Percentiles rank a stretch among this genome's conserved stretches.
Evolutionary conservation across 257 asterid genomes (phyloP).

Genomic region (Nicotiana obtusifolia): DNA sequence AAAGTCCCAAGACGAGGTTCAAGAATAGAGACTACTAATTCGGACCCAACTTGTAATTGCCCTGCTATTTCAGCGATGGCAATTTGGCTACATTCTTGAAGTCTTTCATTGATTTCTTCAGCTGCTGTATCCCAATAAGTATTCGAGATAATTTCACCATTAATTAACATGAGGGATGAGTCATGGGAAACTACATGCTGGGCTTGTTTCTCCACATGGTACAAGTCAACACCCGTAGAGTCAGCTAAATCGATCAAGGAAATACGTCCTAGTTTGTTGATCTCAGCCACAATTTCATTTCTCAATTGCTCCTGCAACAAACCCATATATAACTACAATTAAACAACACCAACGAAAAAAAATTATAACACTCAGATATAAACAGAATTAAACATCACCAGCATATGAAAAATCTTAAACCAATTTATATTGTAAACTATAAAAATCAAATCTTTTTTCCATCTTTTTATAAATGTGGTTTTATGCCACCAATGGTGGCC

Average conservation of each 20-base stretch:
- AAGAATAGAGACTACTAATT: conserved; percentile 60
- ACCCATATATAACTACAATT: conserved; percentile 18
- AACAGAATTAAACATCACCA: not conserved
- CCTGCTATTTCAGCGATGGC: conserved; percentile 91
- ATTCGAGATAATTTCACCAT: conserved; percentile 82
- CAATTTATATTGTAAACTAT: not conserved
- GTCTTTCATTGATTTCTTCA: conserved; percentile 92
- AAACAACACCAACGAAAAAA: not conserved
- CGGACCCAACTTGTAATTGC: conserved; percentile 90
- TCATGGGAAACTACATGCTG: conserved; percentile 61
- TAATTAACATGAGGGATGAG: conserved; percentile 64
- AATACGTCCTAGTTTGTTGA: conserved; percentile 63
- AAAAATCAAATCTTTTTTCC: not conserved
- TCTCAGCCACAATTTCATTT: conserved; percentile 57
- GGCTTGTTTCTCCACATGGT: conserved; percentile 85
- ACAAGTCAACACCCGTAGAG: conserved; percentile 65
- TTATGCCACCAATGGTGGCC: not conserved
- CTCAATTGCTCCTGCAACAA: conserved; percentile 73
- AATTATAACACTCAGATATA: not conserved
- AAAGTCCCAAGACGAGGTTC: conserved; percentile 85
- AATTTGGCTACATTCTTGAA: conserved; percentile 96
- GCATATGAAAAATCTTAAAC: not conserved
- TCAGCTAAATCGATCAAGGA: conserved; percentile 87
- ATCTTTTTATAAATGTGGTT: not conserved
- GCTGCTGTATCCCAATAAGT: conserved; percentile 81